These are phyloP conservation scores for Rhizophagus clarus DNA, from an alignment of 192 early-diverging fungal genomes.

Conservation along the genomic window DNA sequence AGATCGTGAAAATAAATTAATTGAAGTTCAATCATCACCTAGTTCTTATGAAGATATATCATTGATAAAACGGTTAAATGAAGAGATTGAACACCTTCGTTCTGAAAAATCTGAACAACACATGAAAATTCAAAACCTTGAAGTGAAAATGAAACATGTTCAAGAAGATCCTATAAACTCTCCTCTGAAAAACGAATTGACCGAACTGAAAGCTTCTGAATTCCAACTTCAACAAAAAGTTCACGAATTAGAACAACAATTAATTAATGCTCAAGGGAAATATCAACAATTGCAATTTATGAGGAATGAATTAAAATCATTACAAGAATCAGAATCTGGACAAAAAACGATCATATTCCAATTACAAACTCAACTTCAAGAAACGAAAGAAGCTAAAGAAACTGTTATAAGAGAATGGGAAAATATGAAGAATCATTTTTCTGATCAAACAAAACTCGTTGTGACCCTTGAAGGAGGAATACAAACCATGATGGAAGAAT, in stretches of 20 bases:
- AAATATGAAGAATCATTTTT: not conserved
- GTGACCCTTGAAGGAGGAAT: slow-evolving; percentile 1
- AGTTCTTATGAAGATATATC: not conserved
- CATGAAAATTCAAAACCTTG: slow-evolving; percentile 4
- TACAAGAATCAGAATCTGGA: not conserved
- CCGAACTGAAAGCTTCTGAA: not conserved
- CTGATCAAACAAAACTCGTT: not conserved
- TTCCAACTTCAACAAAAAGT: not conserved
- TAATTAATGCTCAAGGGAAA: not conserved
- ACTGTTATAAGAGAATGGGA: not conserved
- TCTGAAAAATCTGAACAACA: not conserved
- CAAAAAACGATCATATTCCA: not conserved
- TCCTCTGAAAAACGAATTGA: not conserved
- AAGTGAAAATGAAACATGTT: not conserved
- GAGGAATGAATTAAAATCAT: not conserved
- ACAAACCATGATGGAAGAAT: slow-evolving; percentile 14
- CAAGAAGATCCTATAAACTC: not conserved
- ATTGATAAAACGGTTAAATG: not conserved
- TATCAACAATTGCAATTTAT: not conserved
- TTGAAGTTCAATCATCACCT: not conserved
- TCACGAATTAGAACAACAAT: slow-evolving; percentile 10
- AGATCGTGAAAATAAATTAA: not conserved
- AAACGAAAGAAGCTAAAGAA: slow-evolving; percentile 7
- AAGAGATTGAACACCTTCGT: not conserved
- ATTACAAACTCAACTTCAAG: not conserved